Conservation (phyloP, 2,329 filamentous ascomycete genomes). For the Bipolaris victoriae region DNA sequence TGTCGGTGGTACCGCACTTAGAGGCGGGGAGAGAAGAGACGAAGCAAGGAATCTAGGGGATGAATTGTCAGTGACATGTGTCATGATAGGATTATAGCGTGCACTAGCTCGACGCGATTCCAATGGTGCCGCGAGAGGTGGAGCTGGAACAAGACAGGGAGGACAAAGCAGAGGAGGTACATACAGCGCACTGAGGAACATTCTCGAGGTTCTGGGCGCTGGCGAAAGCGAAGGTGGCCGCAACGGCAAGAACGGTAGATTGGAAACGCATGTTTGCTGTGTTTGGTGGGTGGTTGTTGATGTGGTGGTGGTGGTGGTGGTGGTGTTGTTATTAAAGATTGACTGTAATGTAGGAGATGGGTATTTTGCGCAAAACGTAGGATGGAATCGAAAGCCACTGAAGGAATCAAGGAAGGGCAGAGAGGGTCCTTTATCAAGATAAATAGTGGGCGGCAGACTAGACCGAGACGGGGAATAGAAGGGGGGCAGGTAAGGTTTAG, state of each 20-base stretch:
- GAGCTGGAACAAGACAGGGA: not conserved
- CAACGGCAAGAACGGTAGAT: conserved; percentile 31
- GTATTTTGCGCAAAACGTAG: not conserved
- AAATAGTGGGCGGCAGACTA: not conserved
- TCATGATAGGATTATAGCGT: not conserved
- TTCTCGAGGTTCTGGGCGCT: conserved; percentile 35
- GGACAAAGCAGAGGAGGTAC: conserved; percentile 11
- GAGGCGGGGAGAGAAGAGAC: conserved; percentile 54
- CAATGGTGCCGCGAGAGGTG: not conserved
- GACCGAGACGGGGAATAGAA: not conserved
- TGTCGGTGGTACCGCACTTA: conserved; percentile 56
- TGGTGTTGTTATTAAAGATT: not conserved
- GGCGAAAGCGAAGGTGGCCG: conserved; percentile 35
- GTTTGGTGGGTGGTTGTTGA: not conserved
- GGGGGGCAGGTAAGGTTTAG: not conserved
- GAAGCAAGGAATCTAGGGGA: conserved; percentile 55
- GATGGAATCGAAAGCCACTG: not conserved
- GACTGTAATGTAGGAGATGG: not conserved
- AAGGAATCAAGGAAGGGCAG: not conserved
- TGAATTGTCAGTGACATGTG: not conserved
- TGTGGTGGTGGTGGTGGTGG: not conserved
- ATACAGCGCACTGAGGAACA: conserved; percentile 46
- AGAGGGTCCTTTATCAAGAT: not conserved
- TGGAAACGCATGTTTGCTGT: conserved; percentile 41
- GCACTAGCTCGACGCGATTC: not conserved